Percentiles rank a stretch among this genome's conserved stretches.
These are phyloP conservation scores for Kodamaea anthophila DNA, from an alignment of 1,139 yeast genomes.

Conservation along the genomic window DNA sequence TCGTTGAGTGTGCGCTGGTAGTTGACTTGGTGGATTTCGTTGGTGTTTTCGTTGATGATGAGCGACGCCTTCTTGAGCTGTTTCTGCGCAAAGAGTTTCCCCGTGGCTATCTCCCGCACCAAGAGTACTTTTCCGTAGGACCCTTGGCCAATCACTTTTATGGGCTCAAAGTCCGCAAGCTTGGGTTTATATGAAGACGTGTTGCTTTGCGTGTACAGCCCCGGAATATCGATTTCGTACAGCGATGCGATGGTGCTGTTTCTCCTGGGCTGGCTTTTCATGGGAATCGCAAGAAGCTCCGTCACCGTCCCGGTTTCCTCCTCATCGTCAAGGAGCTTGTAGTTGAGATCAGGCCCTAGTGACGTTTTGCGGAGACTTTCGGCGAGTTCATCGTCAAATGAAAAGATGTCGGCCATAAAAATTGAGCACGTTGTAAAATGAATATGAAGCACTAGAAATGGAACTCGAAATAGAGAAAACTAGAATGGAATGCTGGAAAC, in stretches of 20 bases:
- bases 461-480: no score
- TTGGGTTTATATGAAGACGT: slow-evolving; percentile 12
- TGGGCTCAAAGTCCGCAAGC: slow-evolving; percentile 28
- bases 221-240: slow-evolving; percentile 20
- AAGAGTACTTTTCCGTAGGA: slow-evolving; percentile 39
- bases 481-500: no score
- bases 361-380: slow-evolving; percentile 5
- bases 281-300: slow-evolving; percentile 16
- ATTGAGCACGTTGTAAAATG: no score
- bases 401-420: slow-evolving; percentile 16
- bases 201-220: slow-evolving; percentile 16
- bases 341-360: slow-evolving; percentile 10
- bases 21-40: slow-evolving; percentile 32
- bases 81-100: slow-evolving; percentile 35
- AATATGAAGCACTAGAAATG: no score
- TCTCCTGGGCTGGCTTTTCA: slow-evolving; percentile 11
- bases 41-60: slow-evolving; percentile 31
- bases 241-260: slow-evolving; percentile 16
- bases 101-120: slow-evolving; percentile 28
- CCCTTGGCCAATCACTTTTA: slow-evolving; percentile 38
- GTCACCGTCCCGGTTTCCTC: slow-evolving; percentile 11
- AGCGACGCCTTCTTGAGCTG: slow-evolving; percentile 36
- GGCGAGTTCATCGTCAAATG: slow-evolving; percentile 13
- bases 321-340: slow-evolving; percentile 9
- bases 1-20: slow-evolving; percentile 38